Evolutionary conservation across 75 land plant species (phyloP).

Genomic region (Selaginella moellendorffii): DNA sequence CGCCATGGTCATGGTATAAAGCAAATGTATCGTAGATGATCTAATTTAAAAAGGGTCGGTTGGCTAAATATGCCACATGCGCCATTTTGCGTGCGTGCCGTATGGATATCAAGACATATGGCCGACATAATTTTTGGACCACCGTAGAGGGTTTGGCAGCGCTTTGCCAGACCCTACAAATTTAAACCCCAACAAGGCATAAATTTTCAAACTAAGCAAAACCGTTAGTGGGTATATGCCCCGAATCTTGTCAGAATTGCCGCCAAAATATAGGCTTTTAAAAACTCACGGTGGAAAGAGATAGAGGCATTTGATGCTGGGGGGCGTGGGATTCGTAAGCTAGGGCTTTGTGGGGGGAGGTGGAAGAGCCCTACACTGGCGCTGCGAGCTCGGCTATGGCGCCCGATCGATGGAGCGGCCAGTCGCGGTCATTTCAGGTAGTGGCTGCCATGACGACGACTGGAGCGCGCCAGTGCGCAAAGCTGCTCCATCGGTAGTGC

Average conservation of each 20-base stretch:
- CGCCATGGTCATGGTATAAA: not conserved
- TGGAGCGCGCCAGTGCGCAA: not conserved
- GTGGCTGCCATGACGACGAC: not conserved
- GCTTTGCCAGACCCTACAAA: not conserved
- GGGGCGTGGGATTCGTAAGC: not conserved
- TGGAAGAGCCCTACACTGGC: not conserved
- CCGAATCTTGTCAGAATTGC: not conserved
- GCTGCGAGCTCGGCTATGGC: not conserved
- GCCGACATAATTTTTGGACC: conserved; percentile 55
- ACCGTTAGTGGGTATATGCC: not conserved
- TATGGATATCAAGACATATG: conserved; percentile 73
- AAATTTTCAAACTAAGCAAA: not conserved
- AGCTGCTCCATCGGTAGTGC: too few species aligned
- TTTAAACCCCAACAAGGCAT: not conserved
- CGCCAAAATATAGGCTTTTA: not conserved
- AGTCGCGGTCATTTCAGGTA: too few species aligned
- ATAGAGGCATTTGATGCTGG: too few species aligned
- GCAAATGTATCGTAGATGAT: not conserved
- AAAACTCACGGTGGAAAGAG: too few species aligned
- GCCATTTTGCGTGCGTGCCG: conserved; percentile 30
- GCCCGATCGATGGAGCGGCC: too few species aligned
- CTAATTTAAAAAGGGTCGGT: conserved; percentile 13
- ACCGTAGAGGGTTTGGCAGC: conserved; percentile 9
- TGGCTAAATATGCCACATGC: conserved; percentile 10
- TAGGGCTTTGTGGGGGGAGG: not conserved